These are phyloP conservation scores for Elaeis guineensis DNA, from an alignment of 176 grass and related monocot species.

Conservation along the genomic window DNA sequence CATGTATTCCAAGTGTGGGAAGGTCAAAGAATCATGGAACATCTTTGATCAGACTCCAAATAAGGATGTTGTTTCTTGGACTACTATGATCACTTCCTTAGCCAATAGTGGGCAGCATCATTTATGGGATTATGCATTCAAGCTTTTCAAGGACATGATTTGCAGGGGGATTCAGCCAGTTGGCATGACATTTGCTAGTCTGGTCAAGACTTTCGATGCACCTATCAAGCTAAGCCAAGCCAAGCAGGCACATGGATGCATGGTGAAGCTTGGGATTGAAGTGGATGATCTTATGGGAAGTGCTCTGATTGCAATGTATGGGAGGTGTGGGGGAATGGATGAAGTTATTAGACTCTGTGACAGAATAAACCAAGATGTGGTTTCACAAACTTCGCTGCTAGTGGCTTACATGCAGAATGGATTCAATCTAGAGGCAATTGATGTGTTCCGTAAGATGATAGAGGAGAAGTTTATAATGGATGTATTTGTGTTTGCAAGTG, in stretches of 20 bases:
- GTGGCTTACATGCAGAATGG: conserved; percentile 45
- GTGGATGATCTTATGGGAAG: conserved; percentile 35
- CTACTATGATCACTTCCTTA: conserved; percentile 48
- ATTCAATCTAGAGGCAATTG: conserved; percentile 31
- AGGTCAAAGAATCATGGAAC: conserved; percentile 30
- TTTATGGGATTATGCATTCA: conserved; percentile 17
- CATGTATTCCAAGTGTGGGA: conserved; percentile 50
- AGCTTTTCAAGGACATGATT: conserved; percentile 43
- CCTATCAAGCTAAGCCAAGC: conserved; percentile 27
- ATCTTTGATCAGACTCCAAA: conserved; percentile 21
- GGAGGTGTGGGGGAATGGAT: conserved; percentile 46
- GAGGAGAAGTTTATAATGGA: conserved; percentile 27
- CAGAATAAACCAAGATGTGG: conserved; percentile 36
- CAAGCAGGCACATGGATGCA: conserved; percentile 54
- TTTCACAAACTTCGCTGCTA: conserved; percentile 39
- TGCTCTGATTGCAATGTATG: conserved; percentile 55
- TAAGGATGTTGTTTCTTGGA: conserved; percentile 41
- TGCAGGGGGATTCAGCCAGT: conserved; percentile 44
- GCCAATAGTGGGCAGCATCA: conserved; percentile 15
- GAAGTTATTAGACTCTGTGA: conserved; percentile 36
- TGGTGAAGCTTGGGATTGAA: conserved; percentile 56
- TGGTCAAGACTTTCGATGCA: conserved; percentile 44
- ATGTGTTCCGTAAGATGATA: conserved; percentile 44
- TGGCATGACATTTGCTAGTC: conserved; percentile 38
- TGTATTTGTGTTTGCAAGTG: conserved; percentile 36